Conservation (phyloP, 2,329 filamentous ascomycete species). For the Xylariales sp. region DNA sequence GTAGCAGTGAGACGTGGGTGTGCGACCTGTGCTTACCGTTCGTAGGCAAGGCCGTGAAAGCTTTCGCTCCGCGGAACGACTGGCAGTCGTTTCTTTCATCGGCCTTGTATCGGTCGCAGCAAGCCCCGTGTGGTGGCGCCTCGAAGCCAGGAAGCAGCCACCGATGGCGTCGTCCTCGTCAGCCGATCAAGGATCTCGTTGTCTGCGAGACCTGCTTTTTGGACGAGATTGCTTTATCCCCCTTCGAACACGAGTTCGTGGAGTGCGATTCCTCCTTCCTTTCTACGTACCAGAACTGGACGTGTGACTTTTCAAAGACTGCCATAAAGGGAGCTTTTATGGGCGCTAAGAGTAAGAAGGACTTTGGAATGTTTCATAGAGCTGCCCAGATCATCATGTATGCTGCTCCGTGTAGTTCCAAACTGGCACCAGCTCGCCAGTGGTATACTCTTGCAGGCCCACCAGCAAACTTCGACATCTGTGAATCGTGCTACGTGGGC, state of each 20-base stretch:
- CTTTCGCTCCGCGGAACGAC: not conserved
- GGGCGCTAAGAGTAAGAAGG: not conserved
- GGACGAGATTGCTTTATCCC: not conserved
- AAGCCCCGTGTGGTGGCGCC: constrained; percentile 1
- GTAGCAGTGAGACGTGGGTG: not conserved
- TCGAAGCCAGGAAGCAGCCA: not conserved
- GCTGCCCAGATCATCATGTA: not conserved
- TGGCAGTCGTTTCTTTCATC: not conserved
- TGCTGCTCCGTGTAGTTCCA: not conserved
- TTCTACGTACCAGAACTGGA: not conserved
- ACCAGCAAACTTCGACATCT: not conserved
- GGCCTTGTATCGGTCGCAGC: not conserved
- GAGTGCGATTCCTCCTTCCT: not conserved
- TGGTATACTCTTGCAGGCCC: constrained; percentile 3
- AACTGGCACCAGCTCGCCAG: not conserved
- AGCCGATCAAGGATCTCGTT: not conserved
- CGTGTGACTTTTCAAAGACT: not conserved
- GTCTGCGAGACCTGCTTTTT: constrained; percentile 7
- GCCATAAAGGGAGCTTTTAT: constrained; percentile 3
- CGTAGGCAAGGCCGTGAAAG: not conserved
- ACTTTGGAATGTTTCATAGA: constrained; percentile 1
- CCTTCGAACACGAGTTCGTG: not conserved
- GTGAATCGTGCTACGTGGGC: constrained; percentile 3
- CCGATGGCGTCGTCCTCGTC: not conserved
- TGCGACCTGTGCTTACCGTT: not conserved